phyloP scores from a whole-genome alignment of 106 monocot species.

The Posidonia australis region DNA sequence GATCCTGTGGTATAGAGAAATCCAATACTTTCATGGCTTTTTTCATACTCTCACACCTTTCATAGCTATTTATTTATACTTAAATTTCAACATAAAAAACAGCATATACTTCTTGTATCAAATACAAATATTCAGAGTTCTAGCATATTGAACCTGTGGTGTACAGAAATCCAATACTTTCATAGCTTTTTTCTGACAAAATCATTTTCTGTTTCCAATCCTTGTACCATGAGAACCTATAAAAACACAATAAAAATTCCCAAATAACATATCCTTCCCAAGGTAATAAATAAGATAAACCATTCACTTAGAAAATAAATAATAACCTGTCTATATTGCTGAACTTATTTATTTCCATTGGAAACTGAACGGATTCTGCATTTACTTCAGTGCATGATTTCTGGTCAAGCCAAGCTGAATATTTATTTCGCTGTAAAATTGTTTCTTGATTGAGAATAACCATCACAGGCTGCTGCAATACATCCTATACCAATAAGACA shows the following conservation, averaged over 20 bases:
- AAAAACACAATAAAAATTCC: not conserved
- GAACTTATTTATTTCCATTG: conserved; percentile 32
- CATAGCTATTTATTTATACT: too few species aligned
- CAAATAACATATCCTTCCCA: not conserved
- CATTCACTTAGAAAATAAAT: not conserved
- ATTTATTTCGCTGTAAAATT: conserved; percentile 15
- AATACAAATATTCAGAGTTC: not conserved
- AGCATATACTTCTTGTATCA: too few species aligned
- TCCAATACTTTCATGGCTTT: not conserved
- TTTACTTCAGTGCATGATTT: conserved; percentile 25
- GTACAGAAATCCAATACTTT: not conserved
- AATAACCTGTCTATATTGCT: conserved; percentile 41
- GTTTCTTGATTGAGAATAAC: conserved; percentile 43
- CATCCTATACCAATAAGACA: conserved; percentile 35
- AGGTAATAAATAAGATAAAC: not conserved
- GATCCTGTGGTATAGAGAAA: not conserved
- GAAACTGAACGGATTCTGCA: conserved; percentile 28
- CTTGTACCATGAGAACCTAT: conserved; percentile 51
- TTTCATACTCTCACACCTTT: too few species aligned
- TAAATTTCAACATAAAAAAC: too few species aligned
- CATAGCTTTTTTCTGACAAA: conserved; percentile 2
- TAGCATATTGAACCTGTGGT: not conserved
- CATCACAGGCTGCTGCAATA: conserved; percentile 67
- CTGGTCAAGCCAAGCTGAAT: conserved; percentile 60
- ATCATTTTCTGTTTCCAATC: conserved; percentile 52